Evolutionary conservation across 805 yeast species (phyloP).

Genomic region (Saturnispora bothae): DNA sequence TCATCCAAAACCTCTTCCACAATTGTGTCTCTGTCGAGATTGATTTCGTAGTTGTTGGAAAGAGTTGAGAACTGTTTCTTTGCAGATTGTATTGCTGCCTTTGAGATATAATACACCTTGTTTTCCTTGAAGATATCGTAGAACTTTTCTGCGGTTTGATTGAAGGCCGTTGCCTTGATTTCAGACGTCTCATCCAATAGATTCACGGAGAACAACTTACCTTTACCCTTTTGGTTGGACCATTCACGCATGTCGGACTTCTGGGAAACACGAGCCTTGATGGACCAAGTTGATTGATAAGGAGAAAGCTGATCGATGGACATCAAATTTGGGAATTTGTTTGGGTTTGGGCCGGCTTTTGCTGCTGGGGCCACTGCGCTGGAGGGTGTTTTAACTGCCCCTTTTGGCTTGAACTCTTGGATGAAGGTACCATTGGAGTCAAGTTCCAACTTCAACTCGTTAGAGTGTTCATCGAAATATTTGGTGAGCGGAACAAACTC

Average conservation of each 20-base stretch:
- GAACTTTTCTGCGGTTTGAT: constrained; percentile 72
- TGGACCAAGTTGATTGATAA: constrained; percentile 82
- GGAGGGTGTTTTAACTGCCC: not conserved
- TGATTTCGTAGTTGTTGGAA: constrained; percentile 80
- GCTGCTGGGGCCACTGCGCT: not conserved
- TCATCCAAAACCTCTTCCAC: constrained; percentile 55
- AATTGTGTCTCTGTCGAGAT: constrained; percentile 67
- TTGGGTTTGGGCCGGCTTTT: constrained; percentile 8
- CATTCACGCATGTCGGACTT: constrained; percentile 84
- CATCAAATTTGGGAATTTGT: constrained; percentile 33
- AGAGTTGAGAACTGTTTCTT: constrained; percentile 79
- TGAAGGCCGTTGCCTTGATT: constrained; percentile 91
- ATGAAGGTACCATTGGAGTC: constrained; percentile 2
- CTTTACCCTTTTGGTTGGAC: constrained; percentile 80
- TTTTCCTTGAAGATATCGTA: constrained; percentile 77
- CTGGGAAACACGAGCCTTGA: constrained; percentile 82
- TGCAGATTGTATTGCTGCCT: constrained; percentile 71
- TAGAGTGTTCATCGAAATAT: constrained; percentile 49
- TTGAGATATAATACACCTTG: constrained; percentile 73
- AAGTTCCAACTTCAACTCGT: constrained; percentile 12
- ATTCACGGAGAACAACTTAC: constrained; percentile 80
- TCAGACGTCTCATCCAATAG: constrained; percentile 92
- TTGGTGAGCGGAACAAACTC: constrained; percentile 33
- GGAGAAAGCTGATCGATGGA: constrained; percentile 88
- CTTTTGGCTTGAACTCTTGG: not conserved